These are phyloP conservation scores for Pugionium dolabratum DNA, from an alignment of 345 rosid genomes.

Conservation along the genomic window DNA sequence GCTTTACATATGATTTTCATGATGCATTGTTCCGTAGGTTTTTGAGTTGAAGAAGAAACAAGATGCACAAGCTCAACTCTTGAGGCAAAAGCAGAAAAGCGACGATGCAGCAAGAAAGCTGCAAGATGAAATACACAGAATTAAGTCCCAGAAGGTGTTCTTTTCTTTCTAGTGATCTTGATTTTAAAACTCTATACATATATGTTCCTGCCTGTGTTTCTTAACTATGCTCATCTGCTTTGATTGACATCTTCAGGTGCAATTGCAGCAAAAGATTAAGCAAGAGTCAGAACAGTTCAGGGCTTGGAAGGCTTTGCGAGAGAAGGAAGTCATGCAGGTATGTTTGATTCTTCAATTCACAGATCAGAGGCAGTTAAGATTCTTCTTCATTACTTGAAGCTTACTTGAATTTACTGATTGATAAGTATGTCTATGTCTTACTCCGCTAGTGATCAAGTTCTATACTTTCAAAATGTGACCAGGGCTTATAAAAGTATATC, in stretches of 20 bases:
- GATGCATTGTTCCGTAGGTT: conserved; percentile 53
- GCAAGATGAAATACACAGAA: conserved; percentile 91
- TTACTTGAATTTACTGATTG: conserved; percentile 3
- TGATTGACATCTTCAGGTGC: conserved; percentile 54
- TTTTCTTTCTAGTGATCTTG: not conserved
- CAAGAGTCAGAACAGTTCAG: conserved; percentile 92
- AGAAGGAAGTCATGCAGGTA: conserved; percentile 99
- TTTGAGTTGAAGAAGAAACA: conserved; percentile 89
- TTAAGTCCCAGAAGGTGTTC: conserved; percentile 77
- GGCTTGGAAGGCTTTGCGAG: conserved; percentile 86
- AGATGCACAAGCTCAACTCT: conserved; percentile 91
- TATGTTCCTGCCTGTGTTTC: not conserved
- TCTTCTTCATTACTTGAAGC: conserved; percentile 17
- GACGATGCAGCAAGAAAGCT: conserved; percentile 82
- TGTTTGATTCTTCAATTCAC: conserved; percentile 6
- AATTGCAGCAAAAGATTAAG: conserved; percentile 86
- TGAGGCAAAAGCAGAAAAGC: conserved; percentile 96
- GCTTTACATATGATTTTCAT: conserved; percentile 4
- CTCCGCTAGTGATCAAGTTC: conserved; percentile 12
- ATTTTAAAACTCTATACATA: not conserved
- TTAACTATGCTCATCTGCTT: conserved; percentile 14
- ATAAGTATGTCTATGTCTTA: conserved; percentile 11
- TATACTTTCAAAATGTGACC: too few relatives aligned
- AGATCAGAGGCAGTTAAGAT: not conserved
- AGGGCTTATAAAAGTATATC: too few relatives aligned